These are phyloP conservation scores for Fusarium decemcellulare DNA, from an alignment of 2,329 filamentous ascomycete genomes.

Conservation along the genomic window DNA sequence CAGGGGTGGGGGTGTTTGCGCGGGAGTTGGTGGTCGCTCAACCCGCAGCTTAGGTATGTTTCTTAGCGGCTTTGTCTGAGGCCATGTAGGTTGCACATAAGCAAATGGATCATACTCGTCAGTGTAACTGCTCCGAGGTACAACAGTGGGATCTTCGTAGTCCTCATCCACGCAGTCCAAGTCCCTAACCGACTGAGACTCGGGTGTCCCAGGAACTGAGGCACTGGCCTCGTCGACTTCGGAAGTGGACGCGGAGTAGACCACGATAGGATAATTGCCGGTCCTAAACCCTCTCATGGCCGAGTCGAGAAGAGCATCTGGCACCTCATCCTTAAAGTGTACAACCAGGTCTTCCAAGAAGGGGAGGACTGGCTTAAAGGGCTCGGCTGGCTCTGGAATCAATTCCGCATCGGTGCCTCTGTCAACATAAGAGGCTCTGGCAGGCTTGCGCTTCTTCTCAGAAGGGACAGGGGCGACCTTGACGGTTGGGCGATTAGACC, in stretches of 20 bases:
- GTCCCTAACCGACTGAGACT: constrained; percentile 31
- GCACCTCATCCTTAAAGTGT: constrained; percentile 62
- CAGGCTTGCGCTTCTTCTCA: constrained; percentile 46
- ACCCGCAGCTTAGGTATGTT: constrained; percentile 44
- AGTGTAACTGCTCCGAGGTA: constrained; percentile 28
- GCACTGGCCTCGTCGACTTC: constrained; percentile 36
- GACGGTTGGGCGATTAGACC: constrained; percentile 45
- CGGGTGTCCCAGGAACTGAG: constrained; percentile 46
- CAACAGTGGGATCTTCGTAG: constrained; percentile 28
- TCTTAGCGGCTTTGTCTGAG: constrained; percentile 39
- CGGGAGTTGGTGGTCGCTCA: constrained; percentile 58
- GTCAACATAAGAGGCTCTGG: constrained; percentile 54
- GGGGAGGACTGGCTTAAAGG: constrained; percentile 63
- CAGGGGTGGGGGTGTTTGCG: constrained; percentile 58
- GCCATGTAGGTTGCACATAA: constrained; percentile 48
- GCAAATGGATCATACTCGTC: constrained; percentile 65
- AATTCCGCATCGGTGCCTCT: constrained; percentile 56
- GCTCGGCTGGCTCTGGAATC: constrained; percentile 33
- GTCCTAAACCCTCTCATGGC: constrained; percentile 61
- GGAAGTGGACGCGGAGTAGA: constrained; percentile 40
- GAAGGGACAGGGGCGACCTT: constrained; percentile 49
- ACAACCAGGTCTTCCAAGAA: constrained; percentile 71
- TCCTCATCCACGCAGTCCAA: constrained; percentile 21
- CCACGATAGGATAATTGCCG: constrained; percentile 46
- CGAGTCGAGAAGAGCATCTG: constrained; percentile 60